Evolutionary conservation across 805 yeast genomes (phyloP).

Genomic region (Starmerella asiatica): DNA sequence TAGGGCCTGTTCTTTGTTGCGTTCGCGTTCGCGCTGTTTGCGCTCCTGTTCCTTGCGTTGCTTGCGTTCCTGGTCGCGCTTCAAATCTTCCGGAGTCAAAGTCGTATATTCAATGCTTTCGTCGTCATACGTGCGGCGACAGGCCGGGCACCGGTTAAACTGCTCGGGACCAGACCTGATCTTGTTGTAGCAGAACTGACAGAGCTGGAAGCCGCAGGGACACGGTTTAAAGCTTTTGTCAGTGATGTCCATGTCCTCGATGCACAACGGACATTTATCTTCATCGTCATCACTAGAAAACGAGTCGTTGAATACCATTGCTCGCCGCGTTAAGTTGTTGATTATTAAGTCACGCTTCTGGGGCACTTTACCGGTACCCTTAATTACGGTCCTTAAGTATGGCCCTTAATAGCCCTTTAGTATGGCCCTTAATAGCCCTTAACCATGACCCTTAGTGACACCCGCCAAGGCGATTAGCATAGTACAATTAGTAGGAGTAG

Average conservation of each 20-base stretch:
- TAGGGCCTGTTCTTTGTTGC: slow-evolving; percentile 58
- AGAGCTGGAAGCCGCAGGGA: slow-evolving; percentile 97
- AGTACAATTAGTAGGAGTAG: too few relatives aligned
- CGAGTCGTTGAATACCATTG: slow-evolving; percentile 30
- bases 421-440: too few relatives aligned
- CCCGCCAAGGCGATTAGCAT: too few relatives aligned
- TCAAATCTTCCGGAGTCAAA: slow-evolving; percentile 76
- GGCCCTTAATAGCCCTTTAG: too few relatives aligned
- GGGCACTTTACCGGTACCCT: too few relatives aligned
- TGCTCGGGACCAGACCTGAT: slow-evolving; percentile 90
- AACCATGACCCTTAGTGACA: too few relatives aligned
- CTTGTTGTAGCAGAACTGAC: slow-evolving; percentile 96
- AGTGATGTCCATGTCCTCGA: slow-evolving; percentile 93
- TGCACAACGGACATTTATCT: slow-evolving; percentile 81
- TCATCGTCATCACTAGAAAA: slow-evolving; percentile 70
- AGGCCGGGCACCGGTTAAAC: slow-evolving; percentile 94
- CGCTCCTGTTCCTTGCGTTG: slow-evolving; percentile 59
- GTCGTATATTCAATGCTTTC: slow-evolving; percentile 78
- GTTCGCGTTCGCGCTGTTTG: slow-evolving; percentile 81
- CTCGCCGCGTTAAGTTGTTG: background rate
- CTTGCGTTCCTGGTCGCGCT: slow-evolving; percentile 63
- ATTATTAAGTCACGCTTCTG: too few relatives aligned
- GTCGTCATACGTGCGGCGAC: slow-evolving; percentile 88
- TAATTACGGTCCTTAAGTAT: too few relatives aligned
- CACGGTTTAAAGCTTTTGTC: slow-evolving; percentile 98